These are phyloP conservation scores for Fusarium albosuccineum DNA, from an alignment of 2,329 filamentous ascomycete genomes.

Conservation along the genomic window DNA sequence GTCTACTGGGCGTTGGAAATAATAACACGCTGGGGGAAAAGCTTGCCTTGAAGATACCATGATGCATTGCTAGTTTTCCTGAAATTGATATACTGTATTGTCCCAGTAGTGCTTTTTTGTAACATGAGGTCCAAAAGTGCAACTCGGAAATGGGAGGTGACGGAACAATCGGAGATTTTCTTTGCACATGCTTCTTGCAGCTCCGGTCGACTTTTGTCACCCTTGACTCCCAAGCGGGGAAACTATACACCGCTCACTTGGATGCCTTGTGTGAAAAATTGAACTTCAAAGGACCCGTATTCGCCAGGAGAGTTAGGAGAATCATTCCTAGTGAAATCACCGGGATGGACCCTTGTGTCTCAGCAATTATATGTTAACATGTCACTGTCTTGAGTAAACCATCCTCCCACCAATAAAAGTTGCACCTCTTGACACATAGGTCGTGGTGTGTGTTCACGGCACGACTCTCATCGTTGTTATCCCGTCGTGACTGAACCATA, in stretches of 20 bases:
- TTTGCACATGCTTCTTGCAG: neutral
- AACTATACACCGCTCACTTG: neutral
- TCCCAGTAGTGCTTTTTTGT: neutral
- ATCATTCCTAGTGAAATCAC: too few relatives aligned
- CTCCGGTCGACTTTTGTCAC: neutral
- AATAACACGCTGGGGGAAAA: constrained; percentile 10
- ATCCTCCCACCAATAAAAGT: too few relatives aligned
- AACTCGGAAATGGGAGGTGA: neutral
- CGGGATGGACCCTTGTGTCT: too few relatives aligned
- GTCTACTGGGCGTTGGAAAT: constrained; percentile 10
- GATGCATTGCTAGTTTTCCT: neutral
- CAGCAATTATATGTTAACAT: too few relatives aligned
- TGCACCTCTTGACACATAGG: too few relatives aligned
- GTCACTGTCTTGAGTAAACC: too few relatives aligned
- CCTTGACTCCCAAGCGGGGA: constrained; percentile 6
- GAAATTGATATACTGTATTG: too few relatives aligned
- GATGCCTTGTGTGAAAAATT: too few relatives aligned
- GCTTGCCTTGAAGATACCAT: constrained; percentile 7
- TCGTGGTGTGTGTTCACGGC: neutral
- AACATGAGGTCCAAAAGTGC: neutral
- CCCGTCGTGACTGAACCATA: constrained; percentile 1
- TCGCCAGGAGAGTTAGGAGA: too few relatives aligned
- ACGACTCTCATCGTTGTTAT: constrained; percentile 1
- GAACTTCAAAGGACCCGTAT: too few relatives aligned
- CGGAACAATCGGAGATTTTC: constrained; percentile 11